These are phyloP conservation scores for Millerozyma acaciae DNA, from an alignment of 805 yeast genomes.

Conservation along the genomic window DNA sequence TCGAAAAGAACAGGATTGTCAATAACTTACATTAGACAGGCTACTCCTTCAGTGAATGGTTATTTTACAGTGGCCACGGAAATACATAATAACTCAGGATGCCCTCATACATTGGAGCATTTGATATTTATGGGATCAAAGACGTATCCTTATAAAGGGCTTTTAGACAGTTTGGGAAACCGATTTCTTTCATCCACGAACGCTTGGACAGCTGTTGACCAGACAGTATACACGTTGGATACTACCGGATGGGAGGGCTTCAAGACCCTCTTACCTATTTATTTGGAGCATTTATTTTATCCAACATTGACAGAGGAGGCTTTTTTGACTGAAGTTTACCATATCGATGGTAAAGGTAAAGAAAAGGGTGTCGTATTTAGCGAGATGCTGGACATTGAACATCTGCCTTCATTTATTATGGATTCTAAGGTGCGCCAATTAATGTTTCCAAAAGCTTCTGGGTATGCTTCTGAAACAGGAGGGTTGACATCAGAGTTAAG, in stretches of 20 bases:
- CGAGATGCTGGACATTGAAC: constrained; percentile 94
- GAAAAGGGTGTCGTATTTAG: constrained; percentile 97
- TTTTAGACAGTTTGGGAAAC: constrained; percentile 82
- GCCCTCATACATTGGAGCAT: constrained; percentile 95
- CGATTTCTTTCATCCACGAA: constrained; percentile 81
- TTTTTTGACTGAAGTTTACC: constrained; percentile 91
- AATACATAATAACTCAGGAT: constrained; percentile 79
- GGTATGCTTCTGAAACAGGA: constrained; percentile 92
- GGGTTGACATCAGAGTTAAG: constrained; percentile 80
- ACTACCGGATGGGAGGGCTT: constrained; percentile 98
- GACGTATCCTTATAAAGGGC: constrained; percentile 86
- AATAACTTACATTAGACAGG: constrained; percentile 68
- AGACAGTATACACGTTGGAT: constrained; percentile 85
- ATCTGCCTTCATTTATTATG: constrained; percentile 65
- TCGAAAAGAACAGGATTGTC: constrained; percentile 81
- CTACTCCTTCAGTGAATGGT: constrained; percentile 89
- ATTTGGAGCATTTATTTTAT: constrained; percentile 77
- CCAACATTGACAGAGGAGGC: constrained; percentile 90
- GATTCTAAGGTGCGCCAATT: constrained; percentile 57
- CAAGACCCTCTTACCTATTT: constrained; percentile 75
- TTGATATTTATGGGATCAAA: constrained; percentile 91
- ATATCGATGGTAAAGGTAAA: constrained; percentile 82
- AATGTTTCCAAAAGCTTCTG: constrained; percentile 56
- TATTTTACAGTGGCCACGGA: constrained; percentile 95
- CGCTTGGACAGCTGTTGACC: constrained; percentile 97